Evolutionary conservation across 1,139 yeast species (phyloP).

Genomic region (Suhomyces yuchorum): DNA sequence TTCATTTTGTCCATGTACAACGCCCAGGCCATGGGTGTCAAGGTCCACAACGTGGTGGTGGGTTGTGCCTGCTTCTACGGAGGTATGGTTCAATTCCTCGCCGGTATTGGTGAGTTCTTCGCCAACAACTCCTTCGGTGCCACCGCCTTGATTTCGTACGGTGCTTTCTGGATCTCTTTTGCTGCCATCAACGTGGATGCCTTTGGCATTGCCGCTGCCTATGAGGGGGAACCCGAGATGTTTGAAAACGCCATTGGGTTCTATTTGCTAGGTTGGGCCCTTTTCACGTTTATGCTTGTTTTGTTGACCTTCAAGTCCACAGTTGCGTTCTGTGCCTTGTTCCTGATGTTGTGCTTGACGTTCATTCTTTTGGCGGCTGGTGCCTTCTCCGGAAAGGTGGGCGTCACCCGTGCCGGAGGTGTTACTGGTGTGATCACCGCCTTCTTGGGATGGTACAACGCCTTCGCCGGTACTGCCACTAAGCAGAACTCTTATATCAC

Average conservation of each 20-base stretch:
- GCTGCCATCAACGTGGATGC: slow-evolving; percentile 58
- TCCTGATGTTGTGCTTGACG: slow-evolving; percentile 56
- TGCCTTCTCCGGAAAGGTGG: slow-evolving; percentile 48
- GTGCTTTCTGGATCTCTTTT: slow-evolving; percentile 74
- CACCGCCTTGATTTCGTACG: slow-evolving; percentile 68
- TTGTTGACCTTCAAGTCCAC: slow-evolving; percentile 66
- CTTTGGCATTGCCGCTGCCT: slow-evolving; percentile 57
- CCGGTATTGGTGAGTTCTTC: slow-evolving; percentile 67
- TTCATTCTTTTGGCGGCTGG: slow-evolving; percentile 61
- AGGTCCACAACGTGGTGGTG: slow-evolving; percentile 48
- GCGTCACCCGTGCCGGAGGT: slow-evolving; percentile 67
- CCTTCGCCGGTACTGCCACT: slow-evolving; percentile 44
- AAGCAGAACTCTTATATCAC: slow-evolving; percentile 39
- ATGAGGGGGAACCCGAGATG: slow-evolving; percentile 42
- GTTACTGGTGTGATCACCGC: slow-evolving; percentile 64
- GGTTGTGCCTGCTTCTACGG: slow-evolving; percentile 60
- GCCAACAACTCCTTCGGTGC: slow-evolving; percentile 68
- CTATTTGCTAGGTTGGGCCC: slow-evolving; percentile 65
- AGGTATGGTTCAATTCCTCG: slow-evolving; percentile 63
- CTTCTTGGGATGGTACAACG: slow-evolving; percentile 61
- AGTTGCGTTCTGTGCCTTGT: slow-evolving; percentile 56
- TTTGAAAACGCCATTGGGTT: slow-evolving; percentile 58
- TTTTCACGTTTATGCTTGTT: slow-evolving; percentile 61
- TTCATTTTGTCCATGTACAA: slow-evolving; percentile 52
- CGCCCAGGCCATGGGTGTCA: slow-evolving; percentile 55